Percentiles rank a stretch among this genome's conserved stretches.
These are phyloP conservation scores for Diddensiella transvaalensis DNA, from an alignment of 805 yeast species.

Conservation along the genomic window DNA sequence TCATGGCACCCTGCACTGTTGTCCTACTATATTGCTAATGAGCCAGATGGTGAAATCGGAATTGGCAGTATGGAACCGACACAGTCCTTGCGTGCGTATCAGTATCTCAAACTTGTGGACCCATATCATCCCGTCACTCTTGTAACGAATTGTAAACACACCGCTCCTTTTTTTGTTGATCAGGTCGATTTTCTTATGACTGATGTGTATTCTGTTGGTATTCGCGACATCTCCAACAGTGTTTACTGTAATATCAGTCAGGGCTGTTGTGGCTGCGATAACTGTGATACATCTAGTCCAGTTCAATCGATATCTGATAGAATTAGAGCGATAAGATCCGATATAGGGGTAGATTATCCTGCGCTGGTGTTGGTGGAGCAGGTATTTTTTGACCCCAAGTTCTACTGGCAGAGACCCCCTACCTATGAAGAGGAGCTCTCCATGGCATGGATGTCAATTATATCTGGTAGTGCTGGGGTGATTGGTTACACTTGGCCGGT, in stretches of 20 bases:
- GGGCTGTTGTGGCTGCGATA: constrained; percentile 18
- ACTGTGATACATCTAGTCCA: constrained; percentile 10
- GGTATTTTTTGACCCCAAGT: constrained; percentile 12
- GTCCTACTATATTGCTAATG: constrained; percentile 14
- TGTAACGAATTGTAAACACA: constrained; percentile 12
- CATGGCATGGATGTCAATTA: constrained; percentile 12
- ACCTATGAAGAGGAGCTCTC: constrained; percentile 14
- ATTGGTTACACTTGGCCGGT: constrained; percentile 17
- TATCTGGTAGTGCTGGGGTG: constrained; percentile 14
- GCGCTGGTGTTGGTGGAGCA: constrained; percentile 14
- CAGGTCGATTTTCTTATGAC: constrained; percentile 13
- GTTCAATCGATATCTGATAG: constrained; percentile 12
- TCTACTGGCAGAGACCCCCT: constrained; percentile 12
- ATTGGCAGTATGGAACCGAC: constrained; percentile 14
- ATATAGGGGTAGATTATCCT: constrained; percentile 14
- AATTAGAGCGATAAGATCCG: constrained; percentile 3
- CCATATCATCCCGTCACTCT: constrained; percentile 16
- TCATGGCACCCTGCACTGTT: constrained; percentile 11
- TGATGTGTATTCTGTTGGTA: constrained; percentile 16
- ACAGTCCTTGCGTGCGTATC: constrained; percentile 8
- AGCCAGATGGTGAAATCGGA: constrained; percentile 16
- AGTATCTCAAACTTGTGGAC: constrained; percentile 10
- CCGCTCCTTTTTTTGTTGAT: constrained; percentile 8
- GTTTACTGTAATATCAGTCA: constrained; percentile 12
- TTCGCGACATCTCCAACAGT: constrained; percentile 7